Conservation (phyloP, 305 asterid genomes). For the Fraxinus platypoda region DNA sequence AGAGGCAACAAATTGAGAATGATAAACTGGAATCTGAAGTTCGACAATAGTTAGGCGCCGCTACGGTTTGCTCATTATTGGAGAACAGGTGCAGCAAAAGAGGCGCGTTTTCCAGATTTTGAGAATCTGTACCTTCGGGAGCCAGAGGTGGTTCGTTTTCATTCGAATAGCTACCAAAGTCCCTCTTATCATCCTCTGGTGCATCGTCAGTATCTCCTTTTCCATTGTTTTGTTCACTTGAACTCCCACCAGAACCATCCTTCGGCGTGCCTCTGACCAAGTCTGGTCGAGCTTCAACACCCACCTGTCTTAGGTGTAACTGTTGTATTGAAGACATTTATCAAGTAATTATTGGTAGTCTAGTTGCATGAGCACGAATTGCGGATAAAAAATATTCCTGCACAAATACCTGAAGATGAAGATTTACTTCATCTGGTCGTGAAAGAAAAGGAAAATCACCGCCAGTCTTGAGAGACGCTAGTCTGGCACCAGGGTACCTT, state of each 20-base stretch:
- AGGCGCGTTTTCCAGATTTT: constrained; percentile 23
- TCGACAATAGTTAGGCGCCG: constrained; percentile 23
- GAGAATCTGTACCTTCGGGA: constrained; percentile 48
- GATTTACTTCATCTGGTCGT: constrained; percentile 91
- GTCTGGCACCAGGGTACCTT: constrained; percentile 87
- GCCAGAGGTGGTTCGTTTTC: constrained; percentile 48
- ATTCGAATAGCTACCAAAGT: constrained; percentile 32
- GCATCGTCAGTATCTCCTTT: constrained; percentile 40
- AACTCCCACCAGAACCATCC: constrained; percentile 62
- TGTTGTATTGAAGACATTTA: constrained; percentile 29
- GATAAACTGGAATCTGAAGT: constrained; percentile 13
- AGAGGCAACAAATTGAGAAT: constrained; percentile 28
- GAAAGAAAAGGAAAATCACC: constrained; percentile 97
- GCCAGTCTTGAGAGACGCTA: constrained; percentile 76
- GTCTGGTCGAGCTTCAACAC: constrained; percentile 77
- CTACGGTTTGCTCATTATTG: constrained; percentile 25
- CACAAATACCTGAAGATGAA: constrained; percentile 82
- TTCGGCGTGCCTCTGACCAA: constrained; percentile 41
- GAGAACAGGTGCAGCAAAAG: constrained; percentile 23
- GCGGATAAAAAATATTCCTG: background rate
- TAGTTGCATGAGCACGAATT: constrained; percentile 2
- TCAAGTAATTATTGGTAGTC: background rate
- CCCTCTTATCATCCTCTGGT: constrained; percentile 42
- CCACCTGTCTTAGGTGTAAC: constrained; percentile 88
- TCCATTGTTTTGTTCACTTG: constrained; percentile 52